phyloP scores from a whole-genome alignment of 345 rosid genomes.

The Syzygium grande region DNA sequence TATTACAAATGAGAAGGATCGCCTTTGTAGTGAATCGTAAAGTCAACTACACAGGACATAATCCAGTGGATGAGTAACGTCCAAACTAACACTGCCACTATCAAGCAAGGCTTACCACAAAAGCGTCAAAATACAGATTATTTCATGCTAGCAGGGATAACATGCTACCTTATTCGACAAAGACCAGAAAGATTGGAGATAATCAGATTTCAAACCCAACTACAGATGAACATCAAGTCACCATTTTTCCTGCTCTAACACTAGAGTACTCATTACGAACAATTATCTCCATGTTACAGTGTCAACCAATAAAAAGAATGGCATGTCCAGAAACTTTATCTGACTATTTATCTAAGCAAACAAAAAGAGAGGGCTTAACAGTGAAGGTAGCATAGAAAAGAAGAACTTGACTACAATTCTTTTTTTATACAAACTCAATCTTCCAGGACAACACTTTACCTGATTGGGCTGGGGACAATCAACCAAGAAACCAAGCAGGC shows the following conservation, averaged over 20 bases:
- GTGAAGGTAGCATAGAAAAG: neutral
- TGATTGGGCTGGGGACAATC: slow-evolving; percentile 98
- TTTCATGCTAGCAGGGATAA: neutral
- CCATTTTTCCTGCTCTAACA: neutral
- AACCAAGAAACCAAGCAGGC: slow-evolving; percentile 88
- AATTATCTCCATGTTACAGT: neutral
- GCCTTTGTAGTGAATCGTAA: neutral
- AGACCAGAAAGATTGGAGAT: neutral
- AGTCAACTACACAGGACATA: neutral
- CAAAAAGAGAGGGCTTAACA: neutral
- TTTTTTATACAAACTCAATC: neutral
- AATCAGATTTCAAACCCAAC: neutral
- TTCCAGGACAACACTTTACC: slow-evolving; percentile 25
- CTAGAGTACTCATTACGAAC: neutral
- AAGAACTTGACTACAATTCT: neutral
- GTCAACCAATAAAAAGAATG: neutral
- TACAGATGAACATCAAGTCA: neutral
- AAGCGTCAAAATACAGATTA: neutral
- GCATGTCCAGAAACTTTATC: neutral
- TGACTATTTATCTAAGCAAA: neutral
- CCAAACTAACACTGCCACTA: neutral
- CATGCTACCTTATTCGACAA: neutral
- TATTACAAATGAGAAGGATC: neutral
- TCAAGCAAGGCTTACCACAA: neutral
- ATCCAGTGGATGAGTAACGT: neutral